Evolutionary conservation across 2,329 filamentous ascomycete species (phyloP), one percentile per base, ranked within the genome.

Genomic region (Domatiomyces globalis): DNA sequence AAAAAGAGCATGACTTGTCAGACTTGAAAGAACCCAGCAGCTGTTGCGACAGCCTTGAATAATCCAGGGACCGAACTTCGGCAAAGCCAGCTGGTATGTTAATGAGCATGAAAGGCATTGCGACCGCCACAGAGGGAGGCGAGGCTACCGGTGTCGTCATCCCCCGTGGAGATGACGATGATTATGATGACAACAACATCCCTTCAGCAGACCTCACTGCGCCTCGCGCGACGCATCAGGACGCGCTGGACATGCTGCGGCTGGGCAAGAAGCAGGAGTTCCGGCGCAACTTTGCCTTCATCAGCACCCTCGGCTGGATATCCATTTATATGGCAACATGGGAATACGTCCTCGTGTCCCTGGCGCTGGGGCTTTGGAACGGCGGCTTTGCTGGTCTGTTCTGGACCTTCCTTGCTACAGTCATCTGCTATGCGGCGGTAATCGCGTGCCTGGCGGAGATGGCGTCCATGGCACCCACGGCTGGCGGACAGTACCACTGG

Each of bases 361-460:
- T 54, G 8, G 51, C 49, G 15, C 10, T 46, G 8, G 55, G 55
- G 5, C 50, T 57, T 15, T 39, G 52, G 36, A 52, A 56, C 29
- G 57, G 57, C 12, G 57, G 54, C 4, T 53, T 54, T 25, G 52
- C 51, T 3, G 55, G 53, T n/a, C 50, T 65, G 20, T 60, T 65
- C 33, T 66, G 62, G 53, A 61, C 63, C 0, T 68, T 62, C 51
- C 52, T 69, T 5, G 64, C 64, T 57, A 67, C 82, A 27, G 68
- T 83, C 17, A 79, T 89, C 5, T 82, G 84, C 0, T 45, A 45
- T 19, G 43, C 43, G 2, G 81, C 80, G 20, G 73, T 89, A 17
- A 63, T 68, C 27, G 56, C 58, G 15, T 67, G 67, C 3, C 71
- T 90, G 61, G 77, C 84, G 0, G 87, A 94, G 64, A 73, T 87